These are phyloP conservation scores for Apiospora aurea DNA, from an alignment of 2,329 filamentous ascomycete genomes.

Conservation along the genomic window DNA sequence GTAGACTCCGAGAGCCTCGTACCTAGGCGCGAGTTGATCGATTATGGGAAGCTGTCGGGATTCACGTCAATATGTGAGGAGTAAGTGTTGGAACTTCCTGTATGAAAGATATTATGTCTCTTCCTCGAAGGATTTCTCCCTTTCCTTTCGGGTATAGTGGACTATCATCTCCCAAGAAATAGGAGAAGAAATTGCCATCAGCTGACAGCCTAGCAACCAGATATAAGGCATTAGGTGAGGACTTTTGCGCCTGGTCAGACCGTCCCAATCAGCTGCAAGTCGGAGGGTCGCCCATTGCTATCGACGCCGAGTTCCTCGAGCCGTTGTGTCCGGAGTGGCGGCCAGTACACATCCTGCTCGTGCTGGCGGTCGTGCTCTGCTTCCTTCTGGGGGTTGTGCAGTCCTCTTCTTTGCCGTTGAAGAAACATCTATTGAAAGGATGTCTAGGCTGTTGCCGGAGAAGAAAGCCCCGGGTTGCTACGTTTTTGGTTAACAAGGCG, in stretches of 20 bases:
- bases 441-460: background rate
- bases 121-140: background rate
- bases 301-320: slow-evolving; percentile 25
- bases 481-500: background rate
- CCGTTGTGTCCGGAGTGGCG: slow-evolving; percentile 24
- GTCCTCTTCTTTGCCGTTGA: background rate
- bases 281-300: slow-evolving; percentile 22
- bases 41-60: slow-evolving; percentile 9
- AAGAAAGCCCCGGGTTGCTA: background rate
- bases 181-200: background rate
- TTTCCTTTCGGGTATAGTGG: background rate
- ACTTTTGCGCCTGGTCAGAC: slow-evolving; percentile 27
- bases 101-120: background rate
- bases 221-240: slow-evolving; percentile 25
- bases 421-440: background rate
- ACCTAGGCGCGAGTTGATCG: slow-evolving; percentile 2
- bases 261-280: slow-evolving; percentile 20
- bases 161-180: background rate
- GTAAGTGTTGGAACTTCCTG: background rate
- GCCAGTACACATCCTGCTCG: slow-evolving; percentile 18
- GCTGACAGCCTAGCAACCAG: background rate
- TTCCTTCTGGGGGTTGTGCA: background rate
- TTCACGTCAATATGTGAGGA: background rate
- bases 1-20: background rate
- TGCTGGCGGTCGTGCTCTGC: slow-evolving; percentile 14